phyloP scores from a whole-genome alignment of 2,329 filamentous ascomycete genomes.

The Aspergillus ochraceus region DNA sequence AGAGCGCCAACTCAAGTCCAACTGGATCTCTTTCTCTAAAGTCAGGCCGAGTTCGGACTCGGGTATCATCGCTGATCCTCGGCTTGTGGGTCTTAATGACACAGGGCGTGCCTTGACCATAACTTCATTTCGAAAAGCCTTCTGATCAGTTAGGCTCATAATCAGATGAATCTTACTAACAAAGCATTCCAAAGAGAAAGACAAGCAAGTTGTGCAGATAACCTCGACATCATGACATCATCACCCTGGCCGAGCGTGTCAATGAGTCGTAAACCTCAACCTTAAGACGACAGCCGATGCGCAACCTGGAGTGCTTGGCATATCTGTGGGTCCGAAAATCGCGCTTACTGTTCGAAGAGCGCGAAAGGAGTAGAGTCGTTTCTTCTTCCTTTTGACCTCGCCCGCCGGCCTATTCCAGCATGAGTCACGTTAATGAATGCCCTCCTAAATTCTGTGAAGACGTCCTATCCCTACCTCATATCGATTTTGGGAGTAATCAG shows the following conservation, averaged over 20 bases:
- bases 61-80: neutral
- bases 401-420: neutral
- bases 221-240: neutral
- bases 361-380: neutral
- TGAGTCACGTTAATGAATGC: neutral
- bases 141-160: neutral
- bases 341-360: neutral
- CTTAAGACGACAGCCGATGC: too few species aligned
- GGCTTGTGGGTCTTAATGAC: neutral
- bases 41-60: too few species aligned
- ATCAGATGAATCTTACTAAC: neutral
- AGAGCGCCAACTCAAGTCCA: too few species aligned
- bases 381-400: neutral
- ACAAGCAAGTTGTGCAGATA: too few species aligned
- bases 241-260: neutral
- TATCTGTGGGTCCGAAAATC: neutral
- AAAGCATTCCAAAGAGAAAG: too few species aligned
- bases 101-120: neutral
- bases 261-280: neutral
- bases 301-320: too few species aligned
- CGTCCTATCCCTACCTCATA: slow-evolving; percentile 3
- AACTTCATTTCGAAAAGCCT: neutral
- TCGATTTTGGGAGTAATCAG: neutral
- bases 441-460: slow-evolving; percentile 3
- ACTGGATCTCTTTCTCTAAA: too few species aligned